Base-by-base conservation (phyloP, 176 grass and related monocot species). In the Cymbopogon citratus region DNA sequence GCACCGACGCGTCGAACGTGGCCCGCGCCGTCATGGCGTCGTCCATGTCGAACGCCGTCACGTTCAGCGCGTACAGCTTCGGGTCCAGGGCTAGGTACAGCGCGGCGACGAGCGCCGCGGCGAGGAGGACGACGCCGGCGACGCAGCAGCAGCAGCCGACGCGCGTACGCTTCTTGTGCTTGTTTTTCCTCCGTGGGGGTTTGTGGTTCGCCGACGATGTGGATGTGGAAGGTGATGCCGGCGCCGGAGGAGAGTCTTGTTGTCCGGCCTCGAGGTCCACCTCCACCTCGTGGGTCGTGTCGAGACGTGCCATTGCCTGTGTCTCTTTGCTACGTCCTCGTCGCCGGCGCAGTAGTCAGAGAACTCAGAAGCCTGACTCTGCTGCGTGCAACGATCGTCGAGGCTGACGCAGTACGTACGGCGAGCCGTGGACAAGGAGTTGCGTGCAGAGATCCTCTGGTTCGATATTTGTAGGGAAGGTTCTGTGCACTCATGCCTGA, bases 61-160 rank as follows among this genome's bases (percentile, higher is more conserved):
- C 76, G n/a, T 21, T 34, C 6, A 90, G 33, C 75, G 61, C 49
- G 61, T 74, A 18, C 38, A 90, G 63, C 75, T 87, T 90, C 38
- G 88, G 84, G 63, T 87, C 75, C 16, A 90, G 57, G 38, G 19
- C 74, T 9, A 87, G 14, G 80, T 90, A 90, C 7, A 83, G 66
- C 43, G 12, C 60, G 12, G 68, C 7, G 68, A 2, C 31, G 29
- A 41, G 4, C 0, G 57, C 24, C 2, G 6, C 2, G 13, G 34
- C 1, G 68, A 61, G 0, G 80, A 84, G 31, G 0, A 29, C 7
- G 69, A 2, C 18, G 40, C 80, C 76, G 70, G 69, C 77, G 1
- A 66, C 1, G 12, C 85, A 74, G 46, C 67, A 29, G 77, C 62
- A 66, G 70, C 69, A 67, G 59, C 76, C 10, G 1, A 16, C 3